Evolutionary conservation across 2,329 filamentous ascomycete species (phyloP).

Genomic region (Torrubiellomyces zombiae): DNA sequence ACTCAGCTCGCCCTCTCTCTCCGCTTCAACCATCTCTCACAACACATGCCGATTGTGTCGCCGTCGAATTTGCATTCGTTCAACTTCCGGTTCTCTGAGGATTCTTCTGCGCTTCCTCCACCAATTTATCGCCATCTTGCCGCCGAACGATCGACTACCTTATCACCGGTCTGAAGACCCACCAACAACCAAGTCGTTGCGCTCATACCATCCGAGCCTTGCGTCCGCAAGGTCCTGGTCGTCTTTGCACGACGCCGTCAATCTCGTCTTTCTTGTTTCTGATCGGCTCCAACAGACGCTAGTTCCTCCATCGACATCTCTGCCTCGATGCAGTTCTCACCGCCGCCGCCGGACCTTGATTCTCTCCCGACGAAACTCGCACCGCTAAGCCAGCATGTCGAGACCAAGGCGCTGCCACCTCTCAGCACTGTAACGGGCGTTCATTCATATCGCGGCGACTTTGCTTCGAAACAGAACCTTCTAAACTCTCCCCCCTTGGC

Average conservation of each 20-base stretch:
- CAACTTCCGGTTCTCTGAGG: neutral
- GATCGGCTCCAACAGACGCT: constrained; percentile 9
- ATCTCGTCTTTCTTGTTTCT: neutral
- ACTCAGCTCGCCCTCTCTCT: neutral
- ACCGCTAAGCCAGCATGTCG: constrained; percentile 10
- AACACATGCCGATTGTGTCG: neutral
- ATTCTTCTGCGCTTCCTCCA: neutral
- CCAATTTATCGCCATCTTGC: neutral
- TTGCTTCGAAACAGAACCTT: constrained; percentile 5
- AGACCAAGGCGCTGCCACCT: constrained; percentile 17
- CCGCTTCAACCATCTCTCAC: neutral
- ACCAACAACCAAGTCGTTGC: neutral
- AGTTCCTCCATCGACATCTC: constrained; percentile 5
- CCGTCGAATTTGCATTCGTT: neutral
- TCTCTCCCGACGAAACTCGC: constrained; percentile 12
- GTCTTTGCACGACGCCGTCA: neutral
- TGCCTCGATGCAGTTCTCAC: constrained; percentile 11
- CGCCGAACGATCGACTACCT: neutral
- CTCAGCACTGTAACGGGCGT: constrained; percentile 18
- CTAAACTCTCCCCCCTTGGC: no score
- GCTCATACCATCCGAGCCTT: constrained; percentile 1
- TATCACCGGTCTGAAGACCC: neutral
- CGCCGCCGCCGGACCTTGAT: constrained; percentile 9
- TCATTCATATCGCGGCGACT: constrained; percentile 9
- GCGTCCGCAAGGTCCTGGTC: constrained; percentile 1